Conservation (phyloP, 257 asterid species). For the Euphrasia confusa region DNA sequence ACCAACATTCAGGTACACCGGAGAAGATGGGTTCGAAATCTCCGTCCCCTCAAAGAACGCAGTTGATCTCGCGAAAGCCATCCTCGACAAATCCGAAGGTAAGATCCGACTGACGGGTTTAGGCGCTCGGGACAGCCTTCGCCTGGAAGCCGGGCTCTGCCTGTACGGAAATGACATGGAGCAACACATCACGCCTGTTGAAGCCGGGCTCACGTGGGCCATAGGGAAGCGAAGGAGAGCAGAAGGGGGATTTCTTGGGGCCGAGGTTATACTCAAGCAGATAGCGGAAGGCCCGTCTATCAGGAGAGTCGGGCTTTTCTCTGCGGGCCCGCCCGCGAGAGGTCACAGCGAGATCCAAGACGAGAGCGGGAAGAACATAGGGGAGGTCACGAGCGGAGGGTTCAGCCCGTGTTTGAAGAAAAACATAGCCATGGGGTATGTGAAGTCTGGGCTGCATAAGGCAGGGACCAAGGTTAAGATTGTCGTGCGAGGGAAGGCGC, state of each 20-base stretch:
- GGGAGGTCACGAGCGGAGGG: constrained; percentile 97
- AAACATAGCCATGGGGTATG: constrained; percentile 96
- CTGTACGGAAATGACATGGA: constrained; percentile 98
- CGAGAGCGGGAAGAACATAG: constrained; percentile 68
- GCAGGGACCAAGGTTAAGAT: constrained; percentile 75
- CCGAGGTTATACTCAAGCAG: constrained; percentile 83
- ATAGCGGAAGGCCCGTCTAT: constrained; percentile 69
- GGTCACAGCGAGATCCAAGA: constrained; percentile 91
- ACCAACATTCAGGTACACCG: constrained; percentile 63
- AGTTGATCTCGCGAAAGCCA: constrained; percentile 86
- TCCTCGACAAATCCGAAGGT: constrained; percentile 87
- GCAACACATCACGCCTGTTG: constrained; percentile 88
- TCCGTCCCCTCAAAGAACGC: constrained; percentile 92
- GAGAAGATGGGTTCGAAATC: constrained; percentile 98
- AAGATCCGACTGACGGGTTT: constrained; percentile 75
- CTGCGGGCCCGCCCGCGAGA: constrained; percentile 89
- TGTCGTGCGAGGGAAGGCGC: constrained; percentile 64
- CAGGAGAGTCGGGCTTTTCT: constrained; percentile 80
- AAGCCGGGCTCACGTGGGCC: constrained; percentile 98
- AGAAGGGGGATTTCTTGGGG: constrained; percentile 95
- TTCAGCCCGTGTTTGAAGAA: constrained; percentile 96
- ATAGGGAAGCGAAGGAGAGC: constrained; percentile 94
- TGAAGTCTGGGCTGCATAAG: constrained; percentile 85
- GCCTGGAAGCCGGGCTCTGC: constrained; percentile 93
- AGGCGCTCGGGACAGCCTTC: constrained; percentile 98